phyloP scores from a whole-genome alignment of 1,284 basidiomycete genomes.

The Paramarasmius palmivorus region DNA sequence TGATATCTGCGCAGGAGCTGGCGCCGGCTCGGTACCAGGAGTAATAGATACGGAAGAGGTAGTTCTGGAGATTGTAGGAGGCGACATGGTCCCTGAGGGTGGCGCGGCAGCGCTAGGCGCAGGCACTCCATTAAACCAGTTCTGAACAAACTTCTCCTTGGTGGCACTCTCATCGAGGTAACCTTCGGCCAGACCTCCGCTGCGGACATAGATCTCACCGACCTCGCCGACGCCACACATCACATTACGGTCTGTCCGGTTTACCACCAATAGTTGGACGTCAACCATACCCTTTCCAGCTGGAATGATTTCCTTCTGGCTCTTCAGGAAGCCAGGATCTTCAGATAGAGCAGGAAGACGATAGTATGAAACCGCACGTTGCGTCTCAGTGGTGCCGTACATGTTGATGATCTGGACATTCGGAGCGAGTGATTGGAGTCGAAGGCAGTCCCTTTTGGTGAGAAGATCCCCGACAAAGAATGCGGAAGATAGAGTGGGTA shows the following conservation, averaged over 20 bases:
- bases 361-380: slow-evolving; percentile 98
- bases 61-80: neutral
- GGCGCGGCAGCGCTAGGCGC: neutral
- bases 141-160: slow-evolving; percentile 87
- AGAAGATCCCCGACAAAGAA: slow-evolving; percentile 99
- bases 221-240: slow-evolving; percentile 96
- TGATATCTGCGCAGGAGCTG: neutral
- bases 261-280: slow-evolving; percentile 96
- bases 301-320: slow-evolving; percentile 98
- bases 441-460: slow-evolving; percentile 97
- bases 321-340: slow-evolving; percentile 89
- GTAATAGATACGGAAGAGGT: neutral
- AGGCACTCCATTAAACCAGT: slow-evolving; percentile 78
- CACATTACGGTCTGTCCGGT: slow-evolving; percentile 86
- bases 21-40: neutral
- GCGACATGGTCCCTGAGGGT: neutral
- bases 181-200: slow-evolving; percentile 94
- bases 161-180: slow-evolving; percentile 89
- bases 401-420: slow-evolving; percentile 98
- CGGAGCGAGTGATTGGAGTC: slow-evolving; percentile 89
- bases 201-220: slow-evolving; percentile 98
- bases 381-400: slow-evolving; percentile 99
- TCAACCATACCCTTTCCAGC: slow-evolving; percentile 98
- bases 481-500: slow-evolving; percentile 86
- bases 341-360: slow-evolving; percentile 84